phyloP scores from a whole-genome alignment of 495 filamentous ascomycete species.

The Penicillium samsonianum region DNA sequence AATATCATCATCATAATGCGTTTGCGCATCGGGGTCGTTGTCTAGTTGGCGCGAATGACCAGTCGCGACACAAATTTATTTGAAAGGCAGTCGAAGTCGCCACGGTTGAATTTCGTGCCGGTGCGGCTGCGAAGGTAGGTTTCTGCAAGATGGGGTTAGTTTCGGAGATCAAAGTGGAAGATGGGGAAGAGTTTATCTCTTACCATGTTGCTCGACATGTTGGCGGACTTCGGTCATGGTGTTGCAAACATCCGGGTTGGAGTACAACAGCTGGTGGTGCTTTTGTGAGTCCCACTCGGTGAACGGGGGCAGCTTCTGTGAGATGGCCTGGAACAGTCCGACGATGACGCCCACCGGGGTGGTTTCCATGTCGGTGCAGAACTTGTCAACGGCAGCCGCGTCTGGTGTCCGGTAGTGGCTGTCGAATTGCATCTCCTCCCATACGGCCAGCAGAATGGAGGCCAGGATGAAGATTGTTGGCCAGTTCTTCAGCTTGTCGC shows the following conservation, averaged over 20 bases:
- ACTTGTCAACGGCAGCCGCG: constrained; percentile 77
- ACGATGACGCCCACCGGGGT: constrained; percentile 93
- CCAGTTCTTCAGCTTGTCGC: constrained; percentile 94
- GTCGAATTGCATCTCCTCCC: constrained; percentile 98
- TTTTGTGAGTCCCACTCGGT: constrained; percentile 87
- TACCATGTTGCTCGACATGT: constrained; percentile 88
- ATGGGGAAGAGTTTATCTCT: constrained; percentile 28
- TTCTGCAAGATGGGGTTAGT: constrained; percentile 48
- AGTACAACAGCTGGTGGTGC: constrained; percentile 82
- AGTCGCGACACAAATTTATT: constrained; percentile 94
- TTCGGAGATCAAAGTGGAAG: background rate
- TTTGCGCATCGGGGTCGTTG: constrained; percentile 45
- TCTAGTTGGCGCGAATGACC: constrained; percentile 86
- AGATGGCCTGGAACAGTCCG: constrained; percentile 92
- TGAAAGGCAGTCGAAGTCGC: constrained; percentile 88
- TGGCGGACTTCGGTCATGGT: constrained; percentile 90
- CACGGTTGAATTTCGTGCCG: constrained; percentile 75
- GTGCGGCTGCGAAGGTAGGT: constrained; percentile 58
- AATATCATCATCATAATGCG: constrained; percentile 40
- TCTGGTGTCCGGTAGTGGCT: constrained; percentile 90
- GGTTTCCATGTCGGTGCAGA: constrained; percentile 92
- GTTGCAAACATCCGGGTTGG: constrained; percentile 85
- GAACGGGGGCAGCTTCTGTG: constrained; percentile 86
- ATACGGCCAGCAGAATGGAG: constrained; percentile 84
- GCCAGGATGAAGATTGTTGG: constrained; percentile 95